Evolutionary conservation across 2,329 filamentous ascomycete genomes (phyloP).

Genomic region (Zelopaecilomyces penicillatus): DNA sequence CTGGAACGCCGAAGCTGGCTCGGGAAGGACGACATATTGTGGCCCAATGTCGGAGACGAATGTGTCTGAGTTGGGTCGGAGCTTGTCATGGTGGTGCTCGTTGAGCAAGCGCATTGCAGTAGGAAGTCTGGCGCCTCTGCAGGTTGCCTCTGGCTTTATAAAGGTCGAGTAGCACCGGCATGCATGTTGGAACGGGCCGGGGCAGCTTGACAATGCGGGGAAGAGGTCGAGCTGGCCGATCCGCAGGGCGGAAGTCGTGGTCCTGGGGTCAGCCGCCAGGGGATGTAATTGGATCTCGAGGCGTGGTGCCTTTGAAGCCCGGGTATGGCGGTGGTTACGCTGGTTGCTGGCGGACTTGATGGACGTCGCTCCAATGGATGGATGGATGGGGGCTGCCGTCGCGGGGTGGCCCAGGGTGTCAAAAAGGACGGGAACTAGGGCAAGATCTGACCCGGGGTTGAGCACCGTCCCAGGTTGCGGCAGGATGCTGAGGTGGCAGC

Average conservation of each 20-base stretch:
- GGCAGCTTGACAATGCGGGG: slow-evolving; percentile 12
- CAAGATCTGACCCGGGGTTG: slow-evolving; percentile 9
- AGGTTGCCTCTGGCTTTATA: slow-evolving; percentile 31
- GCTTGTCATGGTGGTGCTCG: slow-evolving; percentile 16
- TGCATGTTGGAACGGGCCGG: slow-evolving; percentile 27
- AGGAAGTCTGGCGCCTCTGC: slow-evolving; percentile 18
- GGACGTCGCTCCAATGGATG: too few species aligned
- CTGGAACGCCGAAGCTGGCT: slow-evolving; percentile 32
- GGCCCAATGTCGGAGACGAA: slow-evolving; percentile 18
- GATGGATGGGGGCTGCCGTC: background rate
- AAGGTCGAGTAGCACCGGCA: slow-evolving; percentile 22
- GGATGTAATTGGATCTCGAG: slow-evolving; percentile 3
- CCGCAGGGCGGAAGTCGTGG: slow-evolving; percentile 5
- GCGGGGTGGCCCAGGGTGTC: slow-evolving; percentile 6
- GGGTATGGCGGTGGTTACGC: background rate
- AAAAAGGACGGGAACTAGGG: slow-evolving; percentile 4
- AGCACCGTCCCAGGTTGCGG: slow-evolving; percentile 9
- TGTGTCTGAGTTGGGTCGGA: slow-evolving; percentile 17
- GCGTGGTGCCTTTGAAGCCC: background rate
- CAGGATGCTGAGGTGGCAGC: slow-evolving; percentile 10
- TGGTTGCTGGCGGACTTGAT: slow-evolving; percentile 1
- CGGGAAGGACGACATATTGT: slow-evolving; percentile 35
- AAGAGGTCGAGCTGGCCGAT: slow-evolving; percentile 8
- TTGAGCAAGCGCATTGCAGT: slow-evolving; percentile 16
- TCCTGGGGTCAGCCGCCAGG: slow-evolving; percentile 3